Base-by-base conservation (phyloP, 805 yeast genomes). In the Ogataea angusta region DNA sequence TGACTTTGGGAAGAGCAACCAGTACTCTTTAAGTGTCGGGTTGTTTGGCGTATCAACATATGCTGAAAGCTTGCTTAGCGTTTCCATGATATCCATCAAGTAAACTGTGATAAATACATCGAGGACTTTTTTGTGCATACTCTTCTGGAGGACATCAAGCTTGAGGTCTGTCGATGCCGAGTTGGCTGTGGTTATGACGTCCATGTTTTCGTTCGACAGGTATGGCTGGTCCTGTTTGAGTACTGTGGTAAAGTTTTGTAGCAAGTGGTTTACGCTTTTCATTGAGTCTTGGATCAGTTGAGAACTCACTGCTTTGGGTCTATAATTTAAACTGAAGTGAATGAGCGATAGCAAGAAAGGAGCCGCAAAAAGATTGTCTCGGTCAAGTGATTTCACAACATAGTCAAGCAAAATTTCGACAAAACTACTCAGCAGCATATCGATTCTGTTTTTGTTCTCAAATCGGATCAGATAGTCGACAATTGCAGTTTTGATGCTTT, bases 341-440 rank as follows among this genome's bases (percentile, higher is more conserved):
- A 83, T 62, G 28, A 85, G 50, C 1, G 84, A 68, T 2, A 82
- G 53, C 10, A 85, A 47, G 53, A 79, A 82, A 1, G 93, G 93
- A 3, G 80, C 64, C 0, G 80, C 58, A 1, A 73, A 46, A 2
- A 69, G 47, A 6, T 40, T 42, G 10, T 38, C 45, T 4, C n/a
- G 16, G 9, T 49, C 37, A 17, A 48, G 34, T 6, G 56, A 37
- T 14, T 59, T 52, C 3, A 48, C 40, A 10, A 64, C 49, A 25
- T 72, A 59, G 5, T 46, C 40, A 5, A 62, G 33, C 12, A 73
- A 40, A 7, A 63, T 53, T 10, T 62, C 60, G 1, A 70, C 57
- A 36, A 78, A 67, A n/a, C 60, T 63, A n/a, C 63, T 48, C 3
- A 80, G 54, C 24, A 78, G 60, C 15, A 67, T 59, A 49, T 80